Percentiles rank a stretch among this genome's conserved stretches.
Conservation (phyloP, 495 filamentous ascomycete species). For the Hypoxylon lienhwacheense region DNA sequence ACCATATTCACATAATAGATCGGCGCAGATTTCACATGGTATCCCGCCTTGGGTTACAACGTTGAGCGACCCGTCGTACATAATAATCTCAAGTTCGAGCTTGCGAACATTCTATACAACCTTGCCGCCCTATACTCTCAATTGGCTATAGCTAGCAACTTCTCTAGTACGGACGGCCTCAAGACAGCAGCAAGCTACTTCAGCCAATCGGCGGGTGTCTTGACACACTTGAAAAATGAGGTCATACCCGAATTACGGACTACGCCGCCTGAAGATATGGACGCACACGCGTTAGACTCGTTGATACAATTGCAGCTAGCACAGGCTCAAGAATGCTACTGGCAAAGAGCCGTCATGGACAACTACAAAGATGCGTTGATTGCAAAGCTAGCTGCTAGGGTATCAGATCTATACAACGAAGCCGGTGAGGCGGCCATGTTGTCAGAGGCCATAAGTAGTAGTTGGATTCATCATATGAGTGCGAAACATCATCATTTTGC, state of each 20-base stretch:
- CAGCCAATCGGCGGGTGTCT: constrained; percentile 82
- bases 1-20: constrained; percentile 58
- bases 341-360: constrained; percentile 96
- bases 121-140: constrained; percentile 92
- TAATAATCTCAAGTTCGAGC: constrained; percentile 93
- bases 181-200: constrained; percentile 91
- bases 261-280: constrained; percentile 88
- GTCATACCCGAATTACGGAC: constrained; percentile 85
- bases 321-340: constrained; percentile 96
- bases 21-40: constrained; percentile 94
- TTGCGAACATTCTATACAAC: constrained; percentile 91
- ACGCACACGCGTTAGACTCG: constrained; percentile 79
- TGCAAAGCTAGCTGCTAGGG: constrained; percentile 85
- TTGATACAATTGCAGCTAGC: constrained; percentile 82
- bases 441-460: constrained; percentile 83
- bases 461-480: constrained; percentile 98
- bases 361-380: constrained; percentile 88
- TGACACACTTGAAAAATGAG: constrained; percentile 74
- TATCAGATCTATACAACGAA: constrained; percentile 86
- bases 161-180: constrained; percentile 76
- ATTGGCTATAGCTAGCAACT: constrained; percentile 78
- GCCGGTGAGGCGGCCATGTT: constrained; percentile 85
- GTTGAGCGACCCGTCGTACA: constrained; percentile 76
- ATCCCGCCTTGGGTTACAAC: constrained; percentile 89
- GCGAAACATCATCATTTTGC: constrained; percentile 98